phyloP scores from a whole-genome alignment of 805 yeast genomes.

The Tetrapisispora fleetii region DNA sequence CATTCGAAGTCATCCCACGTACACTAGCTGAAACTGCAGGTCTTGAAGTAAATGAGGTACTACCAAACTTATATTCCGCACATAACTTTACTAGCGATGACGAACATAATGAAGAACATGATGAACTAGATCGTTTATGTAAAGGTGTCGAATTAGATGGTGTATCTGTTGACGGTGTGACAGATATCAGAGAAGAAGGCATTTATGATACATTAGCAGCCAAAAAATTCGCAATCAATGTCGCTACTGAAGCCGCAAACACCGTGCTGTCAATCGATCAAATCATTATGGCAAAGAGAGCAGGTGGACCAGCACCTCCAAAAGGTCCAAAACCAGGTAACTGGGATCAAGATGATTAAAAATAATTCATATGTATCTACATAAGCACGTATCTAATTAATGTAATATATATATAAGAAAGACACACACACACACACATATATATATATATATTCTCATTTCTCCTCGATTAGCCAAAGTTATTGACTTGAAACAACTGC shows the following conservation, averaged over 20 bases:
- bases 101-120: constrained; percentile 8
- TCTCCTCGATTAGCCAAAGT: no score
- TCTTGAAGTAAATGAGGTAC: constrained; percentile 77
- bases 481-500: no score
- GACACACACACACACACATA: no score
- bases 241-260: constrained; percentile 91
- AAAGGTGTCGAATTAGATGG: constrained; percentile 76
- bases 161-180: constrained; percentile 53
- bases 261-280: constrained; percentile 78
- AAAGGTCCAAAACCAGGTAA: constrained; percentile 80
- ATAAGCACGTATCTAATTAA: neutral
- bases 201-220: constrained; percentile 73
- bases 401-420: neutral
- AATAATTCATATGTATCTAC: neutral
- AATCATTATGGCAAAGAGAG: constrained; percentile 97
- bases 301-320: constrained; percentile 95
- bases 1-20: constrained; percentile 90
- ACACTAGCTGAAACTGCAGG: constrained; percentile 93
- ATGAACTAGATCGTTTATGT: constrained; percentile 24
- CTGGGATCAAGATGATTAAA: constrained; percentile 88
- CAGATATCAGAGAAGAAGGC: constrained; percentile 59
- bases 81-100: constrained; percentile 40
- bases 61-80: constrained; percentile 82
- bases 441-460: no score
- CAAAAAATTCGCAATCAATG: constrained; percentile 77